phyloP scores from a whole-genome alignment of 1,139 yeast genomes.

The Entelexis sorbosivorans region DNA sequence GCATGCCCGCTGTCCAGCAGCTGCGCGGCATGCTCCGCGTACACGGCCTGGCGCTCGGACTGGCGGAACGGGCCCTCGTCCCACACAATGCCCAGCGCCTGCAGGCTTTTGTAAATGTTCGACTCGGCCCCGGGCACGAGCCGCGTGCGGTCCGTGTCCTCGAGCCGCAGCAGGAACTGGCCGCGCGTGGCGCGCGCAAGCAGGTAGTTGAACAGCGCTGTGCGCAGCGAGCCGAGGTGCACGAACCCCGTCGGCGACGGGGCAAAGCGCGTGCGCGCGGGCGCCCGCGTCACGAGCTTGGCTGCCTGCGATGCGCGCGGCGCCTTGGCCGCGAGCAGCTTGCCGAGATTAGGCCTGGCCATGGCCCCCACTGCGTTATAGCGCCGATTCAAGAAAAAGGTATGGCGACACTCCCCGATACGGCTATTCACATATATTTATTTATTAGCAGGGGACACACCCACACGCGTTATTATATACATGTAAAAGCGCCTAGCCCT shows the following conservation, averaged over 20 bases:
- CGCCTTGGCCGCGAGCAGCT: constrained; percentile 15
- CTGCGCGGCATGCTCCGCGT: constrained; percentile 44
- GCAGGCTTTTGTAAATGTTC: constrained; percentile 60
- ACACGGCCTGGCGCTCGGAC: constrained; percentile 62
- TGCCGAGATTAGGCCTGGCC: constrained; percentile 22
- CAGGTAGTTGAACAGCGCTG: constrained; percentile 81
- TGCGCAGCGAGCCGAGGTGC: constrained; percentile 84
- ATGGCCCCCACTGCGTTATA: background rate
- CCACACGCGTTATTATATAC: too few species aligned
- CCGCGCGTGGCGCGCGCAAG: constrained; percentile 75
- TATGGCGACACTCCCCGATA: too few species aligned
- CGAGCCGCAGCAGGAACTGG: constrained; percentile 66
- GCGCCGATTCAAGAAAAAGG: too few species aligned
- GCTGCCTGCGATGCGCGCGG: background rate
- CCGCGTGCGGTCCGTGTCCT: constrained; percentile 81
- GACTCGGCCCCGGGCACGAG: constrained; percentile 72
- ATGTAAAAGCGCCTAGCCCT: too few species aligned
- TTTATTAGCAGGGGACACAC: too few species aligned
- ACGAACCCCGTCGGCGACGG: constrained; percentile 95
- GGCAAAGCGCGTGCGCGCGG: constrained; percentile 87
- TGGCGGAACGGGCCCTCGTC: constrained; percentile 84
- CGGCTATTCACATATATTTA: too few species aligned
- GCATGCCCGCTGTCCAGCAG: constrained; percentile 60
- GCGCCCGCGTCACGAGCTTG: constrained; percentile 28
- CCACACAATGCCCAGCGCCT: constrained; percentile 63